Evolutionary conservation across 2,329 filamentous ascomycete genomes (phyloP).

Genomic region (Aspergillus arachidicola): DNA sequence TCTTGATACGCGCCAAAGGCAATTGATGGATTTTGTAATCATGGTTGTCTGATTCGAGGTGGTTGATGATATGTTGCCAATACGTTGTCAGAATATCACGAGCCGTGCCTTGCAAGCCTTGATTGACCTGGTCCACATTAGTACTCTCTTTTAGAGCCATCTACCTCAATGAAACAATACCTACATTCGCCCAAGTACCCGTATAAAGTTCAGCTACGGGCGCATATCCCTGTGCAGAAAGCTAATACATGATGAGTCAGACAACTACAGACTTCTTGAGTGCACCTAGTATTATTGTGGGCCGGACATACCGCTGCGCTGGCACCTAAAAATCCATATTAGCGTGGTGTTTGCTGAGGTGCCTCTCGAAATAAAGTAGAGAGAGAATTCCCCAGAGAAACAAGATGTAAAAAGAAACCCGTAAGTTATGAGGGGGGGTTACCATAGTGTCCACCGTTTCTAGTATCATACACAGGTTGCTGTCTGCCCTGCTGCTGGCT

Average conservation of each 20-base stretch:
- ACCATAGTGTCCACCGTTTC: slow-evolving; percentile 79
- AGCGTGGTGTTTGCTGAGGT: background rate
- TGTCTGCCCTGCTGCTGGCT: slow-evolving; percentile 63
- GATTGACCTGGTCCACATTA: slow-evolving; percentile 70
- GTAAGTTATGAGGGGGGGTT: slow-evolving; percentile 29
- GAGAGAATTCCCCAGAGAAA: background rate
- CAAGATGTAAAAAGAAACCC: no score
- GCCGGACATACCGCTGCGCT: slow-evolving; percentile 63
- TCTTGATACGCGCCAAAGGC: slow-evolving; percentile 97
- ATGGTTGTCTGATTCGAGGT: slow-evolving; percentile 91
- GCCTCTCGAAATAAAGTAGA: background rate
- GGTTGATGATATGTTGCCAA: slow-evolving; percentile 97
- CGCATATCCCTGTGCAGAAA: slow-evolving; percentile 83
- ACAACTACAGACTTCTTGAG: background rate
- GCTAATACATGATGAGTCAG: slow-evolving; percentile 53
- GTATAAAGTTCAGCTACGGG: slow-evolving; percentile 90
- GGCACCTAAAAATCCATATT: slow-evolving; percentile 55
- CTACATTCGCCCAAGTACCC: slow-evolving; percentile 91
- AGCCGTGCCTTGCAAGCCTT: slow-evolving; percentile 88
- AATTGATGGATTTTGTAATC: slow-evolving; percentile 99
- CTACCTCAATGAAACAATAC: slow-evolving; percentile 29
- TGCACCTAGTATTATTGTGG: background rate
- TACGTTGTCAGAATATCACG: slow-evolving; percentile 98
- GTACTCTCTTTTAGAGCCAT: slow-evolving; percentile 24
- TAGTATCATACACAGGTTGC: slow-evolving; percentile 71